Conservation (phyloP, 495 filamentous ascomycete species). For the Xylaria longipes region DNA sequence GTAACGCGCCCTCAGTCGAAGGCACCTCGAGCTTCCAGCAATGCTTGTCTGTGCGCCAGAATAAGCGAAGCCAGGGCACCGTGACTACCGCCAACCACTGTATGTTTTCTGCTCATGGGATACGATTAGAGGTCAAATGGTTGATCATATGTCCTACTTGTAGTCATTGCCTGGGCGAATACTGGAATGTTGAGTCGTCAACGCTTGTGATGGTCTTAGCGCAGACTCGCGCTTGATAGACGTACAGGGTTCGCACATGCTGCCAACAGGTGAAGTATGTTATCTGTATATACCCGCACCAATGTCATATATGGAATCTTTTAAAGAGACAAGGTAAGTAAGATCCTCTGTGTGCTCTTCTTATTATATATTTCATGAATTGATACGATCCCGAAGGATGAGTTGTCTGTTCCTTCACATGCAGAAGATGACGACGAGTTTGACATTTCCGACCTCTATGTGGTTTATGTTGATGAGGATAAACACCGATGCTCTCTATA, state of each 20-base stretch:
- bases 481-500: background rate
- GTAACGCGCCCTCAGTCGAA: conserved; percentile 62
- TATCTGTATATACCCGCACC: background rate
- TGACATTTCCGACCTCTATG: too few species aligned
- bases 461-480: background rate
- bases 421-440: too few species aligned
- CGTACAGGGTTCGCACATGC: background rate
- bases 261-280: background rate
- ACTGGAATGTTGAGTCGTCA: background rate
- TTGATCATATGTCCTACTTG: background rate
- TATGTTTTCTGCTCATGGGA: background rate
- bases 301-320: too few species aligned
- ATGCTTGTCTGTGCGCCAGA: conserved; percentile 62
- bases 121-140: background rate
- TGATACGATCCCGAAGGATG: too few species aligned
- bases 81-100: conserved; percentile 60
- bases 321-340: too few species aligned
- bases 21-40: conserved; percentile 67
- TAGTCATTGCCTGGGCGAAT: conserved; percentile 60
- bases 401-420: too few species aligned
- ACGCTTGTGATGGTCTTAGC: background rate
- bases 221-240: too few species aligned
- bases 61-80: conserved; percentile 53
- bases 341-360: too few species aligned
- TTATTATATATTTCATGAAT: too few species aligned